Evolutionary conservation across 2,329 filamentous ascomycete species (phyloP).

Genomic region (Ascochyta viciae-villosae): DNA sequence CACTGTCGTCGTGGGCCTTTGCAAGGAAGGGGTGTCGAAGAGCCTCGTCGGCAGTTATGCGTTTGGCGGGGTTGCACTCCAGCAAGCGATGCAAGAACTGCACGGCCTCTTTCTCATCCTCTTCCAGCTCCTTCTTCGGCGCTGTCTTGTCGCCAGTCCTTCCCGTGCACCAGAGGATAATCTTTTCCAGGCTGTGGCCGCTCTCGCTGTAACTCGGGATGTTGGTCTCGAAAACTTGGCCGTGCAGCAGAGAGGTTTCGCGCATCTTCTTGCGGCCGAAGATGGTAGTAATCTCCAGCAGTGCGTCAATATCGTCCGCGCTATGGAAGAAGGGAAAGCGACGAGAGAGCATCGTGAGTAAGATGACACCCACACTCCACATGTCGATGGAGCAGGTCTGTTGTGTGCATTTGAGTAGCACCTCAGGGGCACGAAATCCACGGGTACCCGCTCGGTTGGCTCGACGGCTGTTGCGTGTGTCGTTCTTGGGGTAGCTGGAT

Average conservation of each 20-base stretch:
- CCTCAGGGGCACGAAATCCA: conserved; percentile 94
- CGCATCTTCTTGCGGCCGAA: conserved; percentile 89
- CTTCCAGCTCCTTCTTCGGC: conserved; percentile 60
- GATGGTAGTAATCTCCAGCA: conserved; percentile 96
- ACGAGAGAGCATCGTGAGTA: conserved; percentile 90
- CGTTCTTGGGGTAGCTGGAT: conserved; percentile 83
- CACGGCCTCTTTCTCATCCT: conserved; percentile 75
- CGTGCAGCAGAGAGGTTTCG: conserved; percentile 80
- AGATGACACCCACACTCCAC: conserved; percentile 96
- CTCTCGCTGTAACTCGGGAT: conserved; percentile 87
- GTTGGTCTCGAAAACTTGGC: conserved; percentile 88
- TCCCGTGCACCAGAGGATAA: conserved; percentile 93
- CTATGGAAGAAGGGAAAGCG: conserved; percentile 99
- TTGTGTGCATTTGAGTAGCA: conserved; percentile 94
- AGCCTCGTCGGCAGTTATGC: conserved; percentile 78
- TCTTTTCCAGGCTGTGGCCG: conserved; percentile 89
- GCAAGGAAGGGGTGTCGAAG: conserved; percentile 73
- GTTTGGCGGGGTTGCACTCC: conserved; percentile 75
- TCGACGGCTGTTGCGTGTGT: conserved; percentile 83
- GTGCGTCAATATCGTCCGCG: conserved; percentile 95
- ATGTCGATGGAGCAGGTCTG: conserved; percentile 93
- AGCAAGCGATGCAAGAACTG: conserved; percentile 75
- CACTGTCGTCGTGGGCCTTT: conserved; percentile 39
- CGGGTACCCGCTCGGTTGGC: conserved; percentile 94
- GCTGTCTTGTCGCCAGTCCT: conserved; percentile 65